Conservation (phyloP, 2,329 filamentous ascomycete genomes). For the Beauveria bassiana region DNA sequence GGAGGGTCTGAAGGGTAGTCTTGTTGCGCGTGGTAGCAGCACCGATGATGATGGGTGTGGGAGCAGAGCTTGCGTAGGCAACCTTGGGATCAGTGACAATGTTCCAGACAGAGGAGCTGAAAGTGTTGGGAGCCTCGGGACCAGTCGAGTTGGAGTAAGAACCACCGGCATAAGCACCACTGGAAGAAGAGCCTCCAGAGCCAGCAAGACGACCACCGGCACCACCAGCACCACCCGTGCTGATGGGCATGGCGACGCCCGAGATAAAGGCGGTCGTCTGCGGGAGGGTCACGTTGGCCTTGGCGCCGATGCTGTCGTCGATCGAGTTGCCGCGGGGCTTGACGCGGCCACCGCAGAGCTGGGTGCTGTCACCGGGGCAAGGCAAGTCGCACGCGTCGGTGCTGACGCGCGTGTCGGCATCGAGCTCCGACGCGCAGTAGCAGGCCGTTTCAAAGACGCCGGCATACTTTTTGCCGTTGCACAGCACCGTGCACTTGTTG, state of each 20-base stretch:
- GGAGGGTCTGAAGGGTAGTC: too few species aligned
- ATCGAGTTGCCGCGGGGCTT: background rate
- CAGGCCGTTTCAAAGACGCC: slow-evolving; percentile 34
- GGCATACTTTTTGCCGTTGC: slow-evolving; percentile 28
- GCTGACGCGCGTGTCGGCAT: slow-evolving; percentile 30
- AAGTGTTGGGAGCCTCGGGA: background rate
- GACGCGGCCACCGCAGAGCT: slow-evolving; percentile 34
- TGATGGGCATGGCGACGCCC: background rate
- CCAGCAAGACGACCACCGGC: too few species aligned
- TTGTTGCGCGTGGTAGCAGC: too few species aligned
- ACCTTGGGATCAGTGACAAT: background rate
- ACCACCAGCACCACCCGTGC: too few species aligned
- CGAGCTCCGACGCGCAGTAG: slow-evolving; percentile 37
- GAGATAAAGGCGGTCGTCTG: slow-evolving; percentile 8
- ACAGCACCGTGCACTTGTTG: slow-evolving; percentile 30
- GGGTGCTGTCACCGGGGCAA: slow-evolving; percentile 32
- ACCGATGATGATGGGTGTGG: too few species aligned
- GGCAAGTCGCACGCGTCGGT: slow-evolving; percentile 27
- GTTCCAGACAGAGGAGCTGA: background rate
- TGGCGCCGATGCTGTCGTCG: background rate
- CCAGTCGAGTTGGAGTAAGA: background rate
- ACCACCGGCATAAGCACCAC: background rate
- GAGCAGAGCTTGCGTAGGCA: background rate
- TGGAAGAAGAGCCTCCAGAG: too few species aligned
- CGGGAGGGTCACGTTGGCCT: background rate